phyloP scores from a whole-genome alignment of 176 grass and related monocot genomes.

The Bothriochloa decipiens region DNA sequence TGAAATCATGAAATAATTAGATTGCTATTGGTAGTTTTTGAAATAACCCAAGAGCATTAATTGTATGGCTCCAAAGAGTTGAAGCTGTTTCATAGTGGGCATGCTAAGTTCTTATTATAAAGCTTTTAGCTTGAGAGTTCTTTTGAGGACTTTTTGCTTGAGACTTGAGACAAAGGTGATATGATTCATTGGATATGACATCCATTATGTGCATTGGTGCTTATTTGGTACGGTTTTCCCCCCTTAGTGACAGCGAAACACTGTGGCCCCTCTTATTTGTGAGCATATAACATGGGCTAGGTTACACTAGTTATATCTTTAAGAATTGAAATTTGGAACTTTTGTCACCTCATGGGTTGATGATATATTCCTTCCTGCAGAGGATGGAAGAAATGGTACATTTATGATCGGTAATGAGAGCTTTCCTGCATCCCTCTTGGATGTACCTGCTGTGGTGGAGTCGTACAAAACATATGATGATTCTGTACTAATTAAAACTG shows the following conservation, averaged over 20 bases:
- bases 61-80: constrained; percentile 19
- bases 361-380: constrained; percentile 46
- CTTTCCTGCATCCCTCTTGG: constrained; percentile 82
- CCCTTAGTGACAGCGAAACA: neutral
- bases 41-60: constrained; percentile 6
- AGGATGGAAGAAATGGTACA: constrained; percentile 91
- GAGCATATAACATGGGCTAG: neutral
- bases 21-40: neutral
- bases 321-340: constrained; percentile 6
- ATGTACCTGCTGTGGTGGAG: constrained; percentile 79
- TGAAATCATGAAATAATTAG: constrained; percentile 13
- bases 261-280: constrained; percentile 13
- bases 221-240: constrained; percentile 8
- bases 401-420: constrained; percentile 82
- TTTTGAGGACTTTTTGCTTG: neutral
- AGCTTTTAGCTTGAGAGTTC: neutral
- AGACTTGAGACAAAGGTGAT: neutral
- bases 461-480: constrained; percentile 96
- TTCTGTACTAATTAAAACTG: constrained; percentile 85
- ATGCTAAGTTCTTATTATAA: neutral
- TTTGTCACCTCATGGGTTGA: constrained; percentile 35
- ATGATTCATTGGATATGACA: constrained; percentile 10
- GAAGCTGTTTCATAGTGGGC: neutral
- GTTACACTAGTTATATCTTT: constrained; percentile 1
- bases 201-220: neutral